These are phyloP conservation scores for Rhizophagus prolifer DNA, from an alignment of 192 early-diverging fungal genomes.

Conservation along the genomic window DNA sequence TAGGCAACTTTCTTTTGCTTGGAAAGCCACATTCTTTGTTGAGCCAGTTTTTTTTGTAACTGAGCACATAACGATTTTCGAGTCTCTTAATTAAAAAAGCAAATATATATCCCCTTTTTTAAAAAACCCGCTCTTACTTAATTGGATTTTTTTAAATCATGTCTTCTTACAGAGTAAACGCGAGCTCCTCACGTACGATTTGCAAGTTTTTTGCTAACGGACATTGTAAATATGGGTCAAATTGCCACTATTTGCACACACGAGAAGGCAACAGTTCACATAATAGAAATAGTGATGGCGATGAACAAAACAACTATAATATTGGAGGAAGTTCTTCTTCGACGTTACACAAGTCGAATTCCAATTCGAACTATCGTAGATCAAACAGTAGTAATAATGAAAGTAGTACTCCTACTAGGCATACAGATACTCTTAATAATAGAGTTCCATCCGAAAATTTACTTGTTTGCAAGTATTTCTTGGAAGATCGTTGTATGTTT, in stretches of 20 bases:
- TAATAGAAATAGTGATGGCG: background rate
- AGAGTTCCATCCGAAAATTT: background rate
- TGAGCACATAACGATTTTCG: no score
- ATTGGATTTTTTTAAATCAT: background rate
- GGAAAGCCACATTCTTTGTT: no score
- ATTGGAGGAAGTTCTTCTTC: background rate
- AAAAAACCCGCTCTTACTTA: no score
- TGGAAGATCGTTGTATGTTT: constrained; percentile 24
- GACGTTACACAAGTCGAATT: background rate
- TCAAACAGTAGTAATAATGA: background rate
- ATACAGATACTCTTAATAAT: background rate
- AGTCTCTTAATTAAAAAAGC: no score
- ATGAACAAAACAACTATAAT: background rate
- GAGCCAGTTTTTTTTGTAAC: no score
- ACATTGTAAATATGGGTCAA: background rate
- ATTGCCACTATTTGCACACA: constrained; percentile 1
- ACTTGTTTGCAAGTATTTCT: constrained; percentile 17
- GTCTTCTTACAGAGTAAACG: background rate
- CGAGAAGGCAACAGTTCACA: background rate
- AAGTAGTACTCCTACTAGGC: background rate
- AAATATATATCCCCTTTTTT: no score
- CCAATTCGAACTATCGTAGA: background rate
- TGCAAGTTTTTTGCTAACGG: constrained; percentile 2
- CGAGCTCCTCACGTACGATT: background rate
- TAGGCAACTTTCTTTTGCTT: no score